Base-by-base conservation (phyloP, 495 filamentous ascomycete species). In the Penicillium cinerascens region DNA sequence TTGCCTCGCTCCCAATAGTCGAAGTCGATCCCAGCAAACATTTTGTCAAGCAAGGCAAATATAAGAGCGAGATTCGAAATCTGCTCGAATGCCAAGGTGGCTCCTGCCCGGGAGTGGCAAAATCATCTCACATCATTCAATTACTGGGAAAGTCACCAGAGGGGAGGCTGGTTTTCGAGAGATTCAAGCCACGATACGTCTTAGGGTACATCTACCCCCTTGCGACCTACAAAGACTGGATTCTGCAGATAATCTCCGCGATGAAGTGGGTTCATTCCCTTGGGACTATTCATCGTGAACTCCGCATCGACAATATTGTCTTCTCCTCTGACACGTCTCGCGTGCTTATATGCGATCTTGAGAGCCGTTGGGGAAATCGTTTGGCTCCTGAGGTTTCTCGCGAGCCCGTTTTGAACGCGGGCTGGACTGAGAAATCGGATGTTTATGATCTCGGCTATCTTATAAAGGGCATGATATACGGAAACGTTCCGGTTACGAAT, bases 311-410 rank as follows among this genome's bases (percentile, higher is more conserved):
- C 15, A 36, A 36, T n/a, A 3, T 36, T 36, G 10, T 36, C 33
- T 36, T 36, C 18, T 46, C 44, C 25, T 20, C 25, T 36, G 27
- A 46, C 1, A 13, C 5, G 11, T 33, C 26, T 17, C 44, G 29
- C 2, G n/a, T 35, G 44, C 15, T 46, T 46, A 36, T 46, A 4
- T 46, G 44, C 15, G 44, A 46, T 46, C 44, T 46, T 7, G 44
- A 46, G 18, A 35, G 44, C n/a, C 44, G 44, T 21, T 46, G 26
- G 44, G 44, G 44, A 46, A 33, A 46, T 20, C 44, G 44, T 18
- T 18, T 20, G 17, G 44, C 44, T 0, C 44, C 44, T 21, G 44
- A 46, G 25, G 27, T 46, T 26, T 33, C 44, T 36, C 27, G n/a
- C 29, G 15, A 27, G n/a, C 26, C 26, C 5, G 44, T 33, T 6